These are phyloP conservation scores for Crithidia acanthocephali DNA, from an alignment of 208 protist genomes.

Conservation along the genomic window DNA sequence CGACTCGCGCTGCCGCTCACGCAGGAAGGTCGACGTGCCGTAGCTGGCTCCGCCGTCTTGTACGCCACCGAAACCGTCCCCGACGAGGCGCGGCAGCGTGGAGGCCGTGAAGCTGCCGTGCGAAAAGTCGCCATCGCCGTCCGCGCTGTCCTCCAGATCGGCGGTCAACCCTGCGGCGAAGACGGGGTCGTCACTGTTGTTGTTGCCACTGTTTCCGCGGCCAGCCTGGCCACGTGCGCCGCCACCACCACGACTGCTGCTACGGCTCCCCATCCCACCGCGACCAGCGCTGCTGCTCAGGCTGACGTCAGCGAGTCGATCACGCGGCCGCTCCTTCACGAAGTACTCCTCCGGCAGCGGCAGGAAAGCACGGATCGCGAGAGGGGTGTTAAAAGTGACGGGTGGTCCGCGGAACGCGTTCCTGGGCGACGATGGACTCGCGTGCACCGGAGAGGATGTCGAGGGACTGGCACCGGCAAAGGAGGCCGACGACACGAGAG, in stretches of 20 bases:
- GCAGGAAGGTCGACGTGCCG: background rate
- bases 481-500: background rate
- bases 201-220: background rate
- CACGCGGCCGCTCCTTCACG: background rate
- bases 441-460: background rate
- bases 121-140: constrained; percentile 6
- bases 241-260: background rate
- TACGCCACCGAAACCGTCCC: background rate
- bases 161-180: background rate
- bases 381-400: constrained; percentile 64
- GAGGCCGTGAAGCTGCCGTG: constrained; percentile 7
- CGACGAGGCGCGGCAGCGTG: background rate
- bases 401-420: constrained; percentile 7
- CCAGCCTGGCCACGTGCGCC: background rate
- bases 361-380: constrained; percentile 76
- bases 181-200: background rate
- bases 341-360: constrained; percentile 53
- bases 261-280: background rate
- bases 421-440: background rate
- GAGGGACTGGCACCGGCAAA: background rate
- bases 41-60: background rate
- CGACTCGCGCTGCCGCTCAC: constrained; percentile 10
- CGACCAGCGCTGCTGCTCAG: background rate
- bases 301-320: background rate
- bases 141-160: constrained; percentile 12